Evolutionary conservation across 305 asterid species (phyloP).

Genomic region (Andrographis paniculata): DNA sequence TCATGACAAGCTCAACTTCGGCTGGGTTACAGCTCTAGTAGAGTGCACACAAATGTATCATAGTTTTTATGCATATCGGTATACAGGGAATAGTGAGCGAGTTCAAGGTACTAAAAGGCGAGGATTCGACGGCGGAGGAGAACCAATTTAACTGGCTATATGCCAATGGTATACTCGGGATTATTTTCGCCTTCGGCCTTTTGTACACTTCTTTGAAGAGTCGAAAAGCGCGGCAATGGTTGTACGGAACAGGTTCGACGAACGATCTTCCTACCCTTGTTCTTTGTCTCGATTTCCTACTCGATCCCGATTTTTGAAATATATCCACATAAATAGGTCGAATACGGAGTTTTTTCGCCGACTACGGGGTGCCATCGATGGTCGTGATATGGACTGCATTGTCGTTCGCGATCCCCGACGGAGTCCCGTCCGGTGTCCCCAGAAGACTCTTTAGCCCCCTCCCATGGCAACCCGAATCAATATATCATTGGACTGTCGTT

Average conservation of each 20-base stretch:
- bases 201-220: constrained; percentile 47
- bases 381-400: constrained; percentile 56
- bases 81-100: constrained; percentile 54
- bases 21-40: too few species aligned
- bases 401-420: constrained; percentile 37
- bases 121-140: constrained; percentile 25
- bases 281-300: too few species aligned
- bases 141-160: constrained; percentile 63
- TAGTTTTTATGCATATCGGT: too few species aligned
- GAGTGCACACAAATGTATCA: too few species aligned
- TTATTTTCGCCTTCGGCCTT: constrained; percentile 57
- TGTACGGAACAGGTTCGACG: constrained; percentile 73
- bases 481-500: constrained; percentile 67
- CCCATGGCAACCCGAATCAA: constrained; percentile 56
- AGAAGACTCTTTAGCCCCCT: constrained; percentile 56
- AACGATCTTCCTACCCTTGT: too few species aligned
- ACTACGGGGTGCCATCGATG: constrained; percentile 76
- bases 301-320: background rate
- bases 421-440: constrained; percentile 63
- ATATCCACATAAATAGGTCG: constrained; percentile 26
- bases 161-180: constrained; percentile 52
- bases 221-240: constrained; percentile 68
- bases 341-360: constrained; percentile 58
- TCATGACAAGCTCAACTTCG: too few species aligned
- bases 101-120: constrained; percentile 44